A percentile compares a stretch with the other conserved stretches of the same genome.
These are phyloP conservation scores for Cercospora brassicicola DNA, from an alignment of 2,329 filamentous ascomycete genomes.

Conservation along the genomic window DNA sequence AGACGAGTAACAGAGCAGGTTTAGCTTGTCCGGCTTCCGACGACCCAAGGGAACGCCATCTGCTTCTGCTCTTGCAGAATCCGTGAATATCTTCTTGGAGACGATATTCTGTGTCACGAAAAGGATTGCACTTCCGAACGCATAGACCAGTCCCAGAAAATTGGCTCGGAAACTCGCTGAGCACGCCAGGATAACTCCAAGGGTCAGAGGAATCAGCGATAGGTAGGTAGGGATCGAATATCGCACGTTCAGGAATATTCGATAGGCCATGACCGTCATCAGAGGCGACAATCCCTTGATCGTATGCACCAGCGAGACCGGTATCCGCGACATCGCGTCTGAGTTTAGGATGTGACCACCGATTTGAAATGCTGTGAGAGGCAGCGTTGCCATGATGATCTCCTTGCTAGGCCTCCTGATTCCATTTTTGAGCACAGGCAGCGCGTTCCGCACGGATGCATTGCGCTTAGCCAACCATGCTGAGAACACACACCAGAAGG, in stretches of 20 bases:
- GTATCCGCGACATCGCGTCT: slow-evolving; percentile 89
- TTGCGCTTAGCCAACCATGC: slow-evolving; percentile 73
- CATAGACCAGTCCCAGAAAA: slow-evolving; percentile 83
- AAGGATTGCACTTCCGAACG: slow-evolving; percentile 84
- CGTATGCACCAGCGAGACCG: slow-evolving; percentile 94
- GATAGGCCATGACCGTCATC: slow-evolving; percentile 92
- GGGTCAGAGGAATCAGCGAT: slow-evolving; percentile 72
- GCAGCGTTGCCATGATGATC: slow-evolving; percentile 83
- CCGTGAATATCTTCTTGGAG: slow-evolving; percentile 96
- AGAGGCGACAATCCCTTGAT: slow-evolving; percentile 96
- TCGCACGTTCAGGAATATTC: slow-evolving; percentile 80
- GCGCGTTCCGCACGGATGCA: slow-evolving; percentile 65
- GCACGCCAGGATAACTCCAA: slow-evolving; percentile 95
- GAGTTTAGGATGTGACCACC: slow-evolving; percentile 91
- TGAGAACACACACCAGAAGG: slow-evolving; percentile 78
- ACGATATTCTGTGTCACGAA: slow-evolving; percentile 99
- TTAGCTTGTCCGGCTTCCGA: slow-evolving; percentile 92
- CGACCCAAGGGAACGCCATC: slow-evolving; percentile 64
- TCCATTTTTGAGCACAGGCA: slow-evolving; percentile 80
- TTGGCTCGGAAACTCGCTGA: slow-evolving; percentile 90
- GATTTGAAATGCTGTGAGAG: slow-evolving; percentile 88
- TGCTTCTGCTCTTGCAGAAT: slow-evolving; percentile 79
- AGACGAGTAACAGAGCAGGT: slow-evolving; percentile 95
- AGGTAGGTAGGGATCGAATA: slow-evolving; percentile 86
- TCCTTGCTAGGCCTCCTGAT: slow-evolving; percentile 79